Evolutionary conservation across 768 basidiomycete species (phyloP), one percentile per base, ranked within the genome.

Genomic region (Trametes coccinea): DNA sequence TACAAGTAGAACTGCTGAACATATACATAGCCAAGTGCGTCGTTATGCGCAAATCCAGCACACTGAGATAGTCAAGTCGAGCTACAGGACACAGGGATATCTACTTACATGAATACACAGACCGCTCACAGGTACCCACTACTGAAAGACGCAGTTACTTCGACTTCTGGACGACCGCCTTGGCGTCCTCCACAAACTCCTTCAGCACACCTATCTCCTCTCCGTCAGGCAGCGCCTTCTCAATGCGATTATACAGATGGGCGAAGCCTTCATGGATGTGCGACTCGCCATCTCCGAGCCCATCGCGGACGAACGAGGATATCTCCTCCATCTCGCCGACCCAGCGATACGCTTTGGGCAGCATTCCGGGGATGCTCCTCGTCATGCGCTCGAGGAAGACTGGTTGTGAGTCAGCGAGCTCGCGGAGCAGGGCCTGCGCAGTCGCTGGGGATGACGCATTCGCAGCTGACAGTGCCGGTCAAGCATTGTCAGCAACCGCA

Each of bases 301-400:
- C 59, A 10, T 56, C 66, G 7, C 64, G 63, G 10, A 87, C 81
- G 69, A 86, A 87, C 5, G 71, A 75, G 2, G 80, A 78, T 43
- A 88, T 85, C 70, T 88, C 87, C 53, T 82, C 75, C 85, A 85
- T 87, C 74, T 87, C 85, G 48, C 79, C 81, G 13, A 82, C 78
- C 80, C 79, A 87, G 52, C 85, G 77, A 65, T 88, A 86, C 3
- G 83, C 83, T 63, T 86, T 88, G n/a, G 80, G 82, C 17, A 84
- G 71, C 83, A 85, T 84, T 37, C 70, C 59, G 4, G 82, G 80
- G 31, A 85, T 70, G 1, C 63, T 62, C 48, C 67, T 67, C 3
- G 74, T 72, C 50, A 83, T 71, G 22, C 77, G 74, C 62, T 76
- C 65, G 10, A 87, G 73, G 30, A 80, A 57, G 16, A 63, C 67